These are phyloP conservation scores for Cudoniella acicularis DNA, from an alignment of 495 filamentous ascomycete genomes.

Conservation along the genomic window DNA sequence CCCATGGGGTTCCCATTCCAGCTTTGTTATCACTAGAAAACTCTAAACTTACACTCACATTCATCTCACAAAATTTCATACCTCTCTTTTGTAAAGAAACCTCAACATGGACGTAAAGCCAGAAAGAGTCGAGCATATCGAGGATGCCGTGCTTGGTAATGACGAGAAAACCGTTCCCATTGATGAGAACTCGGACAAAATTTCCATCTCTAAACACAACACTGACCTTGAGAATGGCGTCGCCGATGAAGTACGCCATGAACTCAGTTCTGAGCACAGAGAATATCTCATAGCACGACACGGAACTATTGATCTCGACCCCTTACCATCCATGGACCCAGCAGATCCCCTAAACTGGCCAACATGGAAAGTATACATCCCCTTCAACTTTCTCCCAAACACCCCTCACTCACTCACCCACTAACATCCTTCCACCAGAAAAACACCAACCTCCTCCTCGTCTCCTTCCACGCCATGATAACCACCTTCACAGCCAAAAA, in stretches of 20 bases:
- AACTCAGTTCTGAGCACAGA: no score
- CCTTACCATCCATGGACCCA: slow-evolving; percentile 43
- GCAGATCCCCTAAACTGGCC: slow-evolving; percentile 58
- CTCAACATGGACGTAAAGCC: background rate
- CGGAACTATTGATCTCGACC: slow-evolving; percentile 51
- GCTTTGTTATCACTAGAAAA: no score
- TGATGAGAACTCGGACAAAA: background rate
- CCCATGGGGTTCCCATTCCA: background rate
- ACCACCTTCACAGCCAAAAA: slow-evolving; percentile 47
- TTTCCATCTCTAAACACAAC: background rate
- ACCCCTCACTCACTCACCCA: no score
- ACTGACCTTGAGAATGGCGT: background rate
- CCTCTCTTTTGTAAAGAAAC: background rate
- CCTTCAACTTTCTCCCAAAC: background rate
- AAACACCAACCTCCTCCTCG: slow-evolving; percentile 47
- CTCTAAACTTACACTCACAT: no score
- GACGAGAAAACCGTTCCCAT: background rate
- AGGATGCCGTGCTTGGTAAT: background rate
- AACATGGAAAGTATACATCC: slow-evolving; percentile 44
- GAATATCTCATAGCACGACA: slow-evolving; percentile 51
- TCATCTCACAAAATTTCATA: background rate
- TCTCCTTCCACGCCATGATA: slow-evolving; percentile 55
- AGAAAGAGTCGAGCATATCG: background rate
- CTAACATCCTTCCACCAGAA: no score
- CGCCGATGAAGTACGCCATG: slow-evolving; percentile 19